Percentiles rank a stretch among this genome's conserved stretches.
These are phyloP conservation scores for Colletotrichum somersetense DNA, from an alignment of 2,329 filamentous ascomycete species.

Conservation along the genomic window DNA sequence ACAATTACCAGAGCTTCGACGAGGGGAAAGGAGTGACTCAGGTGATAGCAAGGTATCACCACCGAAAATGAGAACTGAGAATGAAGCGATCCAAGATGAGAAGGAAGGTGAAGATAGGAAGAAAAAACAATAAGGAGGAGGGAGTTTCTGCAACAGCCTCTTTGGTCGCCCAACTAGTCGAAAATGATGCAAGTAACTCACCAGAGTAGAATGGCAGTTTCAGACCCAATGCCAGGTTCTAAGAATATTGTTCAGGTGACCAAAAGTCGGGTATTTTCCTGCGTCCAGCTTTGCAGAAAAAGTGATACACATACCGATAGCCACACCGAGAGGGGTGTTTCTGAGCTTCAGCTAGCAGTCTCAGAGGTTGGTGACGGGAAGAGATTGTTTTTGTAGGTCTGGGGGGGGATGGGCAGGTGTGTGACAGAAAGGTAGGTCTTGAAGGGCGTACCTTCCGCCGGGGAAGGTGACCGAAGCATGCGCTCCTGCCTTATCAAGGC, in stretches of 20 bases:
- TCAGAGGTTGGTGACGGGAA: neutral
- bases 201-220: neutral
- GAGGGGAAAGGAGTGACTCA: neutral
- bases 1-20: neutral
- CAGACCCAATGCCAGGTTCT: neutral
- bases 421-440: no score
- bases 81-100: neutral
- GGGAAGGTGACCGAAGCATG: neutral
- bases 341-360: no score
- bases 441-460: neutral
- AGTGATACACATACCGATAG: neutral
- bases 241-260: neutral
- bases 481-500: neutral
- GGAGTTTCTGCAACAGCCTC: neutral
- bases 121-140: neutral
- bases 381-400: neutral
- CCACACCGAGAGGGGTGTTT: no score
- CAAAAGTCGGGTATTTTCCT: neutral
- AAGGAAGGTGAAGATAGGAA: neutral
- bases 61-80: no score
- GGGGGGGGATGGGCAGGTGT: neutral
- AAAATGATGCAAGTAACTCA: neutral
- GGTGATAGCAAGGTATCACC: no score
- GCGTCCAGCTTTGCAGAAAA: neutral
- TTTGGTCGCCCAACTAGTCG: neutral